A percentile compares a stretch with the other conserved stretches of the same genome.
Evolutionary conservation across 805 yeast species (phyloP).

Genomic region (Yueomyces sinensis): DNA sequence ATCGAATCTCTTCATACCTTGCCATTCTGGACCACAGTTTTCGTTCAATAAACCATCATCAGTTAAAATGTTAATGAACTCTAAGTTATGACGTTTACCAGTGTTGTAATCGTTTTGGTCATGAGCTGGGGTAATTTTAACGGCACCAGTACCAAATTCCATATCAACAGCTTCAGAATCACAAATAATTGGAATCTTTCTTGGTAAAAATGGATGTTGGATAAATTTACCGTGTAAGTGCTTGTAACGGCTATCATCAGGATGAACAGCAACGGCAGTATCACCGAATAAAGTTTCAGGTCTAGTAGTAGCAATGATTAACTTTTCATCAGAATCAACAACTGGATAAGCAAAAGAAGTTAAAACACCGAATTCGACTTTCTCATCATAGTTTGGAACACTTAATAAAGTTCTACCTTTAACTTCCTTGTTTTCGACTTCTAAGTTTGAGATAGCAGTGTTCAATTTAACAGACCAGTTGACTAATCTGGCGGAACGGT

Average conservation of each 20-base stretch:
- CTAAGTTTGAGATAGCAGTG: slow-evolving; percentile 92
- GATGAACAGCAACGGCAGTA: slow-evolving; percentile 96
- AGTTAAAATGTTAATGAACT: slow-evolving; percentile 77
- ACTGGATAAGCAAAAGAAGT: slow-evolving; percentile 92
- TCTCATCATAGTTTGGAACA: slow-evolving; percentile 84
- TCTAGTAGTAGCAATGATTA: slow-evolving; percentile 95
- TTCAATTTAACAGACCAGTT: slow-evolving; percentile 94
- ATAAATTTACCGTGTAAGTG: slow-evolving; percentile 93
- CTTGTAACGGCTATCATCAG: slow-evolving; percentile 81
- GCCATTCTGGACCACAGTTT: slow-evolving; percentile 78
- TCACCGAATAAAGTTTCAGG: slow-evolving; percentile 98
- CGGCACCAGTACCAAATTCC: slow-evolving; percentile 99
- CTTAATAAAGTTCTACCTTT: slow-evolving; percentile 67
- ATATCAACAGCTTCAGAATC: slow-evolving; percentile 94
- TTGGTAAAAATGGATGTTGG: slow-evolving; percentile 78
- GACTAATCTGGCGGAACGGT: slow-evolving; percentile 84
- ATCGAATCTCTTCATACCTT: slow-evolving; percentile 85
- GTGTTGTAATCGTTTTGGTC: slow-evolving; percentile 94
- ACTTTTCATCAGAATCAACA: slow-evolving; percentile 70
- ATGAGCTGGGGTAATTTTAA: slow-evolving; percentile 97
- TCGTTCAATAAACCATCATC: slow-evolving; percentile 88
- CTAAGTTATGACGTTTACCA: slow-evolving; percentile 87
- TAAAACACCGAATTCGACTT: slow-evolving; percentile 90
- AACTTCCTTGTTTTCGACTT: slow-evolving; percentile 85
- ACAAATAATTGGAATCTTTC: slow-evolving; percentile 74